These are phyloP conservation scores for Akebia trifoliata DNA, from an alignment of 164 flowering plant genomes.

Conservation along the genomic window DNA sequence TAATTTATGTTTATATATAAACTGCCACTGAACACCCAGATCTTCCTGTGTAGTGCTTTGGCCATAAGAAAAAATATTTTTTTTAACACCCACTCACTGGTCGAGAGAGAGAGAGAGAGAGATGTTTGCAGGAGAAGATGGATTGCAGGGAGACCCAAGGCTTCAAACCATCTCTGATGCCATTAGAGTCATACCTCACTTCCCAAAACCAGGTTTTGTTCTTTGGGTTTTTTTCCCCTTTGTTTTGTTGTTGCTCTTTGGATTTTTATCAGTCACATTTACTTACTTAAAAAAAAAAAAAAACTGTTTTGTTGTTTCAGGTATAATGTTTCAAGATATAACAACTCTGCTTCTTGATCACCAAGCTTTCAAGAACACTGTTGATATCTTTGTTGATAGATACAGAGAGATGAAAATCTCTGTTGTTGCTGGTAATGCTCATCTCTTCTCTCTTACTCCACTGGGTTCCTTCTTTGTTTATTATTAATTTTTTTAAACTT, in stretches of 20 bases:
- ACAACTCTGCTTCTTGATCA: constrained; percentile 75
- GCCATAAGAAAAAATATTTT: not conserved
- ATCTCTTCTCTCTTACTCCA: not conserved
- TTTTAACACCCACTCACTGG: no score
- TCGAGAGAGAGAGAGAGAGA: constrained; percentile 7
- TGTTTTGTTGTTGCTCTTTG: constrained; percentile 5
- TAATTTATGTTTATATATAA: no score
- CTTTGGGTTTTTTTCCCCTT: constrained; percentile 17
- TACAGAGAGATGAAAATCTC: constrained; percentile 77
- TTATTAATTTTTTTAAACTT: not conserved
- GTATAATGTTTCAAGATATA: constrained; percentile 95
- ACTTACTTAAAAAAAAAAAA: no score
- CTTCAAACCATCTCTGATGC: constrained; percentile 53
- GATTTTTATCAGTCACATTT: constrained; percentile 8
- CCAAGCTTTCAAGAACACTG: constrained; percentile 74
- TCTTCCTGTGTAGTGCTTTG: not conserved
- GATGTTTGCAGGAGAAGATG: constrained; percentile 67
- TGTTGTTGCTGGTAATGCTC: constrained; percentile 76
- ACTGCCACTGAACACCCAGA: not conserved
- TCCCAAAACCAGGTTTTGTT: constrained; percentile 70
- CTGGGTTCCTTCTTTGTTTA: not conserved
- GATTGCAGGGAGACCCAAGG: constrained; percentile 64
- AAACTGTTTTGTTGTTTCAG: constrained; percentile 23
- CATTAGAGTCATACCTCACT: constrained; percentile 74
- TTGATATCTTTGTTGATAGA: constrained; percentile 83